A percentile compares a stretch with the other conserved stretches of the same genome.
Evolutionary conservation across 2,329 filamentous ascomycete genomes (phyloP).

Genomic region (Colletotrichum brevisporum): DNA sequence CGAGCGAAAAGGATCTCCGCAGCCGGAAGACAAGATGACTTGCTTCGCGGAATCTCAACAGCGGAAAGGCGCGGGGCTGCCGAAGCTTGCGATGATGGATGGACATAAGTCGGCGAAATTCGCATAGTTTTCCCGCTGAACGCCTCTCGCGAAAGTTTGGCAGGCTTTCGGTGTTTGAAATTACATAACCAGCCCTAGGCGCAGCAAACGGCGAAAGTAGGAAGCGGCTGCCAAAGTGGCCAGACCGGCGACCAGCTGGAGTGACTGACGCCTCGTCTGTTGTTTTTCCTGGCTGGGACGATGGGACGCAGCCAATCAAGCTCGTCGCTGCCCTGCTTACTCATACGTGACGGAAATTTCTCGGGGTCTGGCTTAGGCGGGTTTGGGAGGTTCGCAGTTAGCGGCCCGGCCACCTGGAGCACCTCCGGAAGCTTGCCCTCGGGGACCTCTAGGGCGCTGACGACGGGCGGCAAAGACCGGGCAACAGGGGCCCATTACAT

Average conservation of each 20-base stretch:
- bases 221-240: slow-evolving; percentile 27
- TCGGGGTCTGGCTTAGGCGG: slow-evolving; percentile 45
- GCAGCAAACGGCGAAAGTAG: slow-evolving; percentile 41
- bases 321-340: slow-evolving; percentile 2
- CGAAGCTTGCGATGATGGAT: background rate
- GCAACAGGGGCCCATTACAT: slow-evolving; percentile 36
- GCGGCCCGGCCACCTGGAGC: background rate
- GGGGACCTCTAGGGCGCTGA: slow-evolving; percentile 18
- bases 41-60: no score
- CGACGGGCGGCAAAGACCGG: slow-evolving; percentile 35
- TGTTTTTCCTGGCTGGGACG: background rate
- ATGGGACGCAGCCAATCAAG: slow-evolving; percentile 16
- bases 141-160: background rate
- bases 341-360: slow-evolving; percentile 46
- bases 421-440: slow-evolving; percentile 7
- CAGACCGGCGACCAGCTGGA: slow-evolving; percentile 20
- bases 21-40: no score
- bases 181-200: slow-evolving; percentile 17
- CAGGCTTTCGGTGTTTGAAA: slow-evolving; percentile 39
- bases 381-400: slow-evolving; percentile 33
- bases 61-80: no score
- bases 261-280: slow-evolving; percentile 12
- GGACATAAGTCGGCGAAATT: slow-evolving; percentile 27
- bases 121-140: background rate
- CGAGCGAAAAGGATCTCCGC: no score